These are phyloP conservation scores for Austroboletus novae-zelandiae DNA, from an alignment of 1,284 basidiomycete genomes.

Conservation along the genomic window DNA sequence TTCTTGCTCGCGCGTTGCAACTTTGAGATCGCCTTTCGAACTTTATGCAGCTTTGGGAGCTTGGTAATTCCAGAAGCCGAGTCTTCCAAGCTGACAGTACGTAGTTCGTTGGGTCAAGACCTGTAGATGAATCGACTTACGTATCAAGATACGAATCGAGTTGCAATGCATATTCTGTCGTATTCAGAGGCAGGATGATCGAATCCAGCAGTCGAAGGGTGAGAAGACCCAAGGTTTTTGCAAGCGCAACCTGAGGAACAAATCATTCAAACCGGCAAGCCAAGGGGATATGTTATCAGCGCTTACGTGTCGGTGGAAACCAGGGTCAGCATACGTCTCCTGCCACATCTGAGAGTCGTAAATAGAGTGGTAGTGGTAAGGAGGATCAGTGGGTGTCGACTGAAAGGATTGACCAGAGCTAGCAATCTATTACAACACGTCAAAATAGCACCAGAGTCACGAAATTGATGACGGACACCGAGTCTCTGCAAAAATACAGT, in stretches of 20 bases:
- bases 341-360: constrained; percentile 80
- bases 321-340: constrained; percentile 73
- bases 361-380: constrained; percentile 82
- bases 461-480: constrained; percentile 37
- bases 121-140: constrained; percentile 33
- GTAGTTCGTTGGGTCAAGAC: constrained; percentile 1
- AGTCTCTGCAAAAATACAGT: constrained; percentile 76
- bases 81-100: constrained; percentile 43
- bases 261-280: not conserved
- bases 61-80: constrained; percentile 34
- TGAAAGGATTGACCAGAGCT: constrained; percentile 39
- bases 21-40: constrained; percentile 49
- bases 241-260: constrained; percentile 50
- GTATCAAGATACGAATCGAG: constrained; percentile 58
- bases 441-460: constrained; percentile 1
- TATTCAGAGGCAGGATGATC: constrained; percentile 69
- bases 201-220: constrained; percentile 62
- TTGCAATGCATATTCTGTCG: constrained; percentile 71
- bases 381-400: constrained; percentile 49
- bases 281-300: not conserved
- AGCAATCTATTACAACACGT: constrained; percentile 42
- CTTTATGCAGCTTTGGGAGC: constrained; percentile 43
- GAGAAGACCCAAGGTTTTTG: constrained; percentile 61
- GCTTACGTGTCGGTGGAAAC: constrained; percentile 68
- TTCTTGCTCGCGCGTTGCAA: constrained; percentile 50